A percentile compares a stretch with the other conserved stretches of the same genome.
Conservation (phyloP, 2,329 filamentous ascomycete species). For the Exophiala mesophila region DNA sequence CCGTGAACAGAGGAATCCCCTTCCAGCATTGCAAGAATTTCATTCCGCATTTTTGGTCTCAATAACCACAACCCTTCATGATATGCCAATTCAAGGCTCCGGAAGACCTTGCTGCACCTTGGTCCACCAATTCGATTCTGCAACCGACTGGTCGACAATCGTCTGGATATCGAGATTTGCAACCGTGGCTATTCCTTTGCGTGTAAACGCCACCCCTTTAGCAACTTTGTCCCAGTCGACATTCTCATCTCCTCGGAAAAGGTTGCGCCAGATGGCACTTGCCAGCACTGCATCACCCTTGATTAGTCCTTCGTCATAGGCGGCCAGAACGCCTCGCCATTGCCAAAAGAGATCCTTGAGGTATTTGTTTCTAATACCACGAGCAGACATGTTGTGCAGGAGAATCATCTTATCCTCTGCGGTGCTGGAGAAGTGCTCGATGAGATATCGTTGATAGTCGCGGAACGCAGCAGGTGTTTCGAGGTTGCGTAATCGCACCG, state of each 20-base stretch:
- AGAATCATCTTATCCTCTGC: slow-evolving; percentile 66
- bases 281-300: slow-evolving; percentile 45
- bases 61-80: no score
- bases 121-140: slow-evolving; percentile 11
- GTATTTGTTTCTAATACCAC: slow-evolving; percentile 54
- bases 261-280: slow-evolving; percentile 83
- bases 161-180: slow-evolving; percentile 5
- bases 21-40: no score
- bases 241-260: slow-evolving; percentile 70
- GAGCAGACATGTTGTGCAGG: slow-evolving; percentile 46
- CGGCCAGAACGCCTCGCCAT: slow-evolving; percentile 80
- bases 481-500: slow-evolving; percentile 75
- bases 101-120: slow-evolving; percentile 3
- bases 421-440: slow-evolving; percentile 76
- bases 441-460: slow-evolving; percentile 81
- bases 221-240: slow-evolving; percentile 59
- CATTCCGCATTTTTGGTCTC: no score
- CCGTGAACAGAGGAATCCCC: no score
- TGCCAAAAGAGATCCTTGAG: slow-evolving; percentile 87
- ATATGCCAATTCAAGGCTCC: no score
- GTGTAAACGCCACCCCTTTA: slow-evolving; percentile 59
- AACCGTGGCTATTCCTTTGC: slow-evolving; percentile 29
- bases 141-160: slow-evolving; percentile 5
- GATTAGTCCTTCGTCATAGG: slow-evolving; percentile 48
- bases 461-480: slow-evolving; percentile 60